Evolutionary conservation across 2,329 filamentous ascomycete species (phyloP), one percentile per base, ranked within the genome.

Genomic region (Tympanopsis confertula): DNA sequence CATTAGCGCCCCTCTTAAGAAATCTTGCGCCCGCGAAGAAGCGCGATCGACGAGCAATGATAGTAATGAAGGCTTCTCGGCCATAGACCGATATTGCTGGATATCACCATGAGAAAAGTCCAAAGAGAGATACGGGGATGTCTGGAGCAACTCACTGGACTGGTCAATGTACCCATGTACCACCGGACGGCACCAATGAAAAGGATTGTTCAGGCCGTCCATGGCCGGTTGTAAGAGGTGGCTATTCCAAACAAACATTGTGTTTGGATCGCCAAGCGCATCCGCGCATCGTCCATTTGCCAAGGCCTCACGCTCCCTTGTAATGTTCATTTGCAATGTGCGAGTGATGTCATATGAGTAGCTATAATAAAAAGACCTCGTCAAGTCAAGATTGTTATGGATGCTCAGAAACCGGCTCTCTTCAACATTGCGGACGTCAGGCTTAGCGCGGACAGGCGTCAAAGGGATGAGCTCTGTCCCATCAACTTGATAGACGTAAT

Each of bases 171-270:
- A 96, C 3, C 91, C 91, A 56, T 98, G 89, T 33, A 95, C 89
- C 40, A 96, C 83, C 1, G 91, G 88, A 18, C 93, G 72, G 55
- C 89, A 98, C 91, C 91, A 98, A 52, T 96, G 87, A 53, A 86
- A 94, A 0, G 86, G 79, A 49, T 88, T 83, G 44, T 82, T 81
- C 28, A 96, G 63, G 4, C 71, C 71, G n/a, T 66, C 61, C 13
- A 73, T 66, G 1, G 82, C 86, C 1, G 91, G 88, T 42, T 81
- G 69, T 14, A 98, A 69, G 4, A 98, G 69, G 56, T 95, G 84
- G 47, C 85, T 77, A 49, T 98, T 98, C 91, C 91, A 98, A 3
- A 96, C 83, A 53, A 98, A 98, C 91, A 98, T 98, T 29, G 82
- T 76, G 50, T 95, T 94, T 54, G 82, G 82, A 47, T 87, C 76